Conservation (phyloP, 1,284 basidiomycete species). For the Thecaphora frezii region DNA sequence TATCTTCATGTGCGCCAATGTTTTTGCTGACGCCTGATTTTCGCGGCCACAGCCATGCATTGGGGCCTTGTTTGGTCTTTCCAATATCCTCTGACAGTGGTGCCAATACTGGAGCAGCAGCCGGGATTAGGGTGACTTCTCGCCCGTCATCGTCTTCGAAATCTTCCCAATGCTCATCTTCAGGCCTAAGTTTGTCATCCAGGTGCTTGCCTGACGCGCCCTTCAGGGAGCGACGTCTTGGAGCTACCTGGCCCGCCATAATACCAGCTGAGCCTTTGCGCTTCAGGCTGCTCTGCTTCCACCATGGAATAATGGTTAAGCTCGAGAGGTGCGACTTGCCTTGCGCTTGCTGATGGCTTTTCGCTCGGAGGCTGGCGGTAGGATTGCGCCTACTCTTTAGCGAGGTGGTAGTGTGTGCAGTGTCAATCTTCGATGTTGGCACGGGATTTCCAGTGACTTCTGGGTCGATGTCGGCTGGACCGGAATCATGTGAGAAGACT, state of each 20-base stretch:
- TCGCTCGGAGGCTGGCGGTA: constrained; percentile 4
- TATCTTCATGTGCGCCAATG: too few relatives aligned
- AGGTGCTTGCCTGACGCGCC: neutral
- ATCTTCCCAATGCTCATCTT: neutral
- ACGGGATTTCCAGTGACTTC: neutral
- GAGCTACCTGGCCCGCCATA: constrained; percentile 4
- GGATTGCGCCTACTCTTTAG: constrained; percentile 6
- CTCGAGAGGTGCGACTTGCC: neutral
- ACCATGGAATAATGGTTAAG: constrained; percentile 6
- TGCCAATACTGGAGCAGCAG: too few relatives aligned
- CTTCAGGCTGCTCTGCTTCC: constrained; percentile 13
- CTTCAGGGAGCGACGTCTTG: neutral
- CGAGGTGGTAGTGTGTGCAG: neutral
- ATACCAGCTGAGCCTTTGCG: constrained; percentile 11
- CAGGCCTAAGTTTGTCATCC: neutral
- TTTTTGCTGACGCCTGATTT: neutral
- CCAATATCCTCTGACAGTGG: too few relatives aligned
- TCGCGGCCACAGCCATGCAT: neutral
- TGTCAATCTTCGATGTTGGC: neutral
- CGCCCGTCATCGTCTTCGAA: too few relatives aligned
- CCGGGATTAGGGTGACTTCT: too few relatives aligned
- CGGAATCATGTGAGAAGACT: too few relatives aligned
- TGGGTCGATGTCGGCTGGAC: too few relatives aligned
- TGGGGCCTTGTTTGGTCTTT: neutral
- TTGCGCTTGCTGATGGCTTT: neutral